Evolutionary conservation across 306 rosid genomes (phyloP).

Genomic region (Pachyrhizus erosus): DNA sequence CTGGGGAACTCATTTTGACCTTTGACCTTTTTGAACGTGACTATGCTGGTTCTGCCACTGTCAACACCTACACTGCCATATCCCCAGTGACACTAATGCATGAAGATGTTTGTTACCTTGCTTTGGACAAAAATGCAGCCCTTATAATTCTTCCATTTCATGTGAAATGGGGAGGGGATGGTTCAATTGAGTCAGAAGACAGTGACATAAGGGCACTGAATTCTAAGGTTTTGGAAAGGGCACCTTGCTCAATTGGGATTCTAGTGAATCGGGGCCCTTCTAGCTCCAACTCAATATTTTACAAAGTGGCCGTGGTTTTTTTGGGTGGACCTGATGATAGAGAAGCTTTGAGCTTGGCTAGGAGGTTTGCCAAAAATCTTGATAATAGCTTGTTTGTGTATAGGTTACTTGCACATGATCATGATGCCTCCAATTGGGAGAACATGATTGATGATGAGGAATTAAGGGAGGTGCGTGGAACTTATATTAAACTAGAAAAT

Average conservation of each 20-base stretch:
- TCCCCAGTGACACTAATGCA: conserved; percentile 50
- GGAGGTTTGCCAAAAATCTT: conserved; percentile 33
- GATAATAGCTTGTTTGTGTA: conserved; percentile 39
- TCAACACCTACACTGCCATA: conserved; percentile 49
- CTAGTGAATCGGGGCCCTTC: conserved; percentile 39
- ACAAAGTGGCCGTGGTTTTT: conserved; percentile 47
- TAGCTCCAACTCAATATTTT: not conserved
- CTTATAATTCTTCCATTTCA: conserved; percentile 62
- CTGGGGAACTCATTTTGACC: conserved; percentile 41
- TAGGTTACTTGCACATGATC: conserved; percentile 9
- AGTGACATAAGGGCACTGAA: conserved; percentile 44
- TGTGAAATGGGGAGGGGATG: conserved; percentile 49
- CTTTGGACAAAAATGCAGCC: conserved; percentile 49
- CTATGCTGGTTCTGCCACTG: conserved; percentile 16
- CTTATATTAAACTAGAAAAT: not conserved
- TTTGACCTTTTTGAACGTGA: conserved; percentile 47
- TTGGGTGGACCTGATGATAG: conserved; percentile 65
- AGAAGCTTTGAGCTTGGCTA: conserved; percentile 57
- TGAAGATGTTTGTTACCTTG: conserved; percentile 55
- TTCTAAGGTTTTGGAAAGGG: conserved; percentile 42
- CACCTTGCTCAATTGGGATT: conserved; percentile 64
- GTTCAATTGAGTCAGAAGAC: conserved; percentile 47
- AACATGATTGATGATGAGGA: conserved; percentile 46
- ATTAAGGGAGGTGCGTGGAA: conserved; percentile 35
- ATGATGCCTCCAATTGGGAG: conserved; percentile 37